These are phyloP conservation scores for Gentiana dahurica DNA, from an alignment of 257 asterid species.

Conservation along the genomic window DNA sequence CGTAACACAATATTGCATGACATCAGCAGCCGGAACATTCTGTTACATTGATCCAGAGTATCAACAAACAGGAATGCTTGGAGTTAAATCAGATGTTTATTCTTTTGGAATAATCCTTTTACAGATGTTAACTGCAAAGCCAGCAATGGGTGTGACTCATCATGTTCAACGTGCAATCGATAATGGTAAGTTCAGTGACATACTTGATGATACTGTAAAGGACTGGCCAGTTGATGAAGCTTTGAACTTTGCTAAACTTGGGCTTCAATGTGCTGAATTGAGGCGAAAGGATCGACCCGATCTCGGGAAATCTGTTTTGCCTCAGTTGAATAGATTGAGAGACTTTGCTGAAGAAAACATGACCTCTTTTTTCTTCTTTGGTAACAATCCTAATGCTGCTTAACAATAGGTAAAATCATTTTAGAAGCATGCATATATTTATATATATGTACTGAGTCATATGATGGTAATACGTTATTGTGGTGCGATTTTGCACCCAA, in stretches of 20 bases:
- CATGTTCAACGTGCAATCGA: slow-evolving; percentile 35
- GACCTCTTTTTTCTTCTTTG: slow-evolving; percentile 23
- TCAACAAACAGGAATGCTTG: slow-evolving; percentile 91
- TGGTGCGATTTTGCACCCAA: too few relatives aligned
- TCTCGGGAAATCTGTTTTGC: slow-evolving; percentile 51
- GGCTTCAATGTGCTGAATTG: slow-evolving; percentile 64
- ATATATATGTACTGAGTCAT: too few relatives aligned
- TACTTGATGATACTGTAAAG: slow-evolving; percentile 49
- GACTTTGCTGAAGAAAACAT: slow-evolving; percentile 41
- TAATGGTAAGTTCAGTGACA: slow-evolving; percentile 34
- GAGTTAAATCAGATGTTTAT: slow-evolving; percentile 80
- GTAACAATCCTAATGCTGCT: neutral
- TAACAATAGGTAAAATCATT: too few relatives aligned
- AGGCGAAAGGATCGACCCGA: slow-evolving; percentile 85
- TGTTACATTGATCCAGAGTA: slow-evolving; percentile 93
- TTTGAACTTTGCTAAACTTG: slow-evolving; percentile 40
- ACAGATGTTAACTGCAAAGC: slow-evolving; percentile 54
- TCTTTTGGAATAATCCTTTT: slow-evolving; percentile 68
- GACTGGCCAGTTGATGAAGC: slow-evolving; percentile 83
- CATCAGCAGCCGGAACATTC: slow-evolving; percentile 85
- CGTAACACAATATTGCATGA: slow-evolving; percentile 63
- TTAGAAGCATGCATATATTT: too few relatives aligned
- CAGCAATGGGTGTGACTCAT: slow-evolving; percentile 79
- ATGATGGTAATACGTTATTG: too few relatives aligned
- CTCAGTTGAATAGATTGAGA: slow-evolving; percentile 48